Percentiles rank a stretch among this genome's conserved stretches.
These are phyloP conservation scores for Chlorella sp. DNA, from an alignment of 139 green algal genomes.

Conservation along the genomic window DNA sequence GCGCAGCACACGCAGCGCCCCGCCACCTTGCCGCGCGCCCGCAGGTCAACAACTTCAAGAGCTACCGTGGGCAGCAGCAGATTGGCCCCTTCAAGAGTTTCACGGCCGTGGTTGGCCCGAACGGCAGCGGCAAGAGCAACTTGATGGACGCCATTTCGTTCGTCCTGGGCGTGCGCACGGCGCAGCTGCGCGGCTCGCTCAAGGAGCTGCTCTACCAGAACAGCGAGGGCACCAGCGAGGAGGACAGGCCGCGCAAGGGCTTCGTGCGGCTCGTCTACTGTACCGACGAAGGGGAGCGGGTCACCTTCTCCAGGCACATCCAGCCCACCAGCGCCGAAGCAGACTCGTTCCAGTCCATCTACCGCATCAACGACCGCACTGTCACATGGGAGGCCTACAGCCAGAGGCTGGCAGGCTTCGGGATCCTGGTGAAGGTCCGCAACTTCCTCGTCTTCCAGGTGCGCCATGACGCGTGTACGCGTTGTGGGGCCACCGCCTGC, in stretches of 20 bases:
- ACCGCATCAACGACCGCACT: slow-evolving; percentile 16
- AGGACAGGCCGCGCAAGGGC: slow-evolving; percentile 37
- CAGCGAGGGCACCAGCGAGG: slow-evolving; percentile 21
- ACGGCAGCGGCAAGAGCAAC: slow-evolving; percentile 95
- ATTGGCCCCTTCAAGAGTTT: slow-evolving; percentile 94
- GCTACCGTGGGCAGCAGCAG: slow-evolving; percentile 73
- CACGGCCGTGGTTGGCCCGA: slow-evolving; percentile 91
- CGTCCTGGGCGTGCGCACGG: slow-evolving; percentile 87
- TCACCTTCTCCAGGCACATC: slow-evolving; percentile 76
- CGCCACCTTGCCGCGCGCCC: slow-evolving; percentile 52
- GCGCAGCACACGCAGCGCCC: background rate
- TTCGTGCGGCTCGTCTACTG: slow-evolving; percentile 74
- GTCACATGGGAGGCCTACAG: slow-evolving; percentile 88
- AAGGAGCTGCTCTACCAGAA: slow-evolving; percentile 91
- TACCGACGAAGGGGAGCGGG: slow-evolving; percentile 44
- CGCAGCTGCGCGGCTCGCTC: slow-evolving; percentile 75
- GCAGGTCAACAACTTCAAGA: slow-evolving; percentile 95
- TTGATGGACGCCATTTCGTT: slow-evolving; percentile 99
- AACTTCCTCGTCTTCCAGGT: slow-evolving; percentile 99
- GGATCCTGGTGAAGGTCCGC: slow-evolving; percentile 90
- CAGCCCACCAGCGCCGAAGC: slow-evolving; percentile 31
- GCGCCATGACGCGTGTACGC: slow-evolving; percentile 2
- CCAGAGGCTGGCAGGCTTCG: slow-evolving; percentile 60
- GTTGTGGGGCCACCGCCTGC: no score
- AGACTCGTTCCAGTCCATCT: slow-evolving; percentile 20